Base-by-base conservation (phyloP, 345 rosid genomes). In the Mangifera indica region DNA sequence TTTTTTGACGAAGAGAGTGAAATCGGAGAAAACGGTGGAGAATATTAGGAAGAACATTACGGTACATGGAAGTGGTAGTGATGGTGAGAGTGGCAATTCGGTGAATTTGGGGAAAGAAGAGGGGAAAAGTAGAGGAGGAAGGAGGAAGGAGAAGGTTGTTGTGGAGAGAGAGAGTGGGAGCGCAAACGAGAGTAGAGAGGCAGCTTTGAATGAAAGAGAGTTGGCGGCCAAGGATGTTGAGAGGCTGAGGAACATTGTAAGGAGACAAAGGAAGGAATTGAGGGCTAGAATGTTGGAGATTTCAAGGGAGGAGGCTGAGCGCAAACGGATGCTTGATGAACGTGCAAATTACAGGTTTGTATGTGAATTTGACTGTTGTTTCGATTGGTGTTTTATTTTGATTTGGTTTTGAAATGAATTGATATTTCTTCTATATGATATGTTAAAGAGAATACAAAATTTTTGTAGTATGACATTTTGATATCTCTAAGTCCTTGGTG, bases 321-420 rank as follows among this genome's bases (percentile, higher is more conserved):
- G 98, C 70, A 93, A 91, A 85, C 82, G 97, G 77, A 90, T 93
- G 98, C 89, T 93, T 59, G 97, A 90, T 25, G 94, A 91, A 74
- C 88, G 92, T 46, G 83, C 95, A 11, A 88, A 90, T 84, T 90
- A 87, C 84, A 91, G 97, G 96, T 93, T 58, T 72, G 67, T 22
- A 29, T 66, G 29, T 26, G 5, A 24, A 24, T 66, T 14, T 29
- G 21, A 10, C 37, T 12, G 37, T n/a, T n/a, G n/a, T n/a, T n/a
- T n/a, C n/a, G n/a, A n/a, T n/a, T n/a, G n/a, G n/a, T n/a, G n/a
- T n/a, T n/a, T n/a, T n/a, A n/a, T n/a, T 66, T 58, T 54, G 21
- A 42, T 42, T 69, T 13, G 52, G 63, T 22, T 8, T 56, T 21
- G 62, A 49, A 49, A 40, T 56, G 29, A 67, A 29, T 42, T 25